Evolutionary conservation across 2,329 filamentous ascomycete genomes (phyloP).

Genomic region (Aspergillus viridinutans): DNA sequence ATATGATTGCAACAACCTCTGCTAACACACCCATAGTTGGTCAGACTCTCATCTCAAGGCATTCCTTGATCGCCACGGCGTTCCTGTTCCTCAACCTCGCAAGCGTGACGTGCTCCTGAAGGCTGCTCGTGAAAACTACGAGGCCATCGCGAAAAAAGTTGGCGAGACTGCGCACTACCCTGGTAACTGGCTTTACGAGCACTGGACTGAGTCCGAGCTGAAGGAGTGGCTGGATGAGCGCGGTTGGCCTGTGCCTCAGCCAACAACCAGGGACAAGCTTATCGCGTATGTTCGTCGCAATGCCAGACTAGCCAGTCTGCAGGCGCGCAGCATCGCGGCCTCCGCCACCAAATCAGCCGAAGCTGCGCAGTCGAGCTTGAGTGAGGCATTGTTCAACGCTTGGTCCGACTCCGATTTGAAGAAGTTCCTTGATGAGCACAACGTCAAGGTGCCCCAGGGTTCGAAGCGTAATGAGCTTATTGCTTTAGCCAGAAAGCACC

Average conservation of each 20-base stretch:
- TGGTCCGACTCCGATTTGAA: slow-evolving; percentile 92
- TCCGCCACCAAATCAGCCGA: slow-evolving; percentile 63
- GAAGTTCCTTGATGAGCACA: slow-evolving; percentile 87
- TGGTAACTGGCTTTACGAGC: slow-evolving; percentile 87
- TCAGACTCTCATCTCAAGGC: slow-evolving; percentile 88
- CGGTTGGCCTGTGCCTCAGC: slow-evolving; percentile 81
- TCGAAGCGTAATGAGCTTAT: slow-evolving; percentile 86
- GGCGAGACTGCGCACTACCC: slow-evolving; percentile 82
- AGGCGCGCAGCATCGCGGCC: slow-evolving; percentile 57
- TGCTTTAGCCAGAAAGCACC: slow-evolving; percentile 83
- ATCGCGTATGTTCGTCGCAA: slow-evolving; percentile 88
- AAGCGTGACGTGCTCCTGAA: slow-evolving; percentile 77
- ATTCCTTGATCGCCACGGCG: slow-evolving; percentile 82
- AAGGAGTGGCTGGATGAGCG: slow-evolving; percentile 91
- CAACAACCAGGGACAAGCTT: slow-evolving; percentile 76
- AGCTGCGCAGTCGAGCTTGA: slow-evolving; percentile 68
- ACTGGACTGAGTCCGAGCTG: slow-evolving; percentile 88
- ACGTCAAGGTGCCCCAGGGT: slow-evolving; percentile 84
- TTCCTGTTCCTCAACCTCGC: slow-evolving; percentile 83
- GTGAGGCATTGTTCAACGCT: slow-evolving; percentile 77
- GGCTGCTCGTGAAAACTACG: slow-evolving; percentile 75
- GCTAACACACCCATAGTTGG: slow-evolving; percentile 60
- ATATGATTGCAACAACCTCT: slow-evolving; percentile 4
- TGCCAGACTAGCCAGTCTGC: slow-evolving; percentile 71
- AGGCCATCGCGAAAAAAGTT: slow-evolving; percentile 66